These are phyloP conservation scores for Hypholoma fasciculare DNA, from an alignment of 768 basidiomycete species.

Conservation along the genomic window DNA sequence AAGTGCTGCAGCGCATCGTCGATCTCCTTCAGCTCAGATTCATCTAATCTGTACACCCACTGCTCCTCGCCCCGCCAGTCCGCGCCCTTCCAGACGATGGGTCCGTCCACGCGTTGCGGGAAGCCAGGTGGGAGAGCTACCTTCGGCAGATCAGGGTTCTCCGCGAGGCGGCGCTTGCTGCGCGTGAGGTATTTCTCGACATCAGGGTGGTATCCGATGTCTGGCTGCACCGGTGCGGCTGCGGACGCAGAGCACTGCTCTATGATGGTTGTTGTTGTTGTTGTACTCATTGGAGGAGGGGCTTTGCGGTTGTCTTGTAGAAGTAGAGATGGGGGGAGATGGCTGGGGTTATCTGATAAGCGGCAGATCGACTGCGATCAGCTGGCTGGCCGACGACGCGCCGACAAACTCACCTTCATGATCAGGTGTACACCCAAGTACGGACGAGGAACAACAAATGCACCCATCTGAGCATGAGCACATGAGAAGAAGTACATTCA, in stretches of 20 bases:
- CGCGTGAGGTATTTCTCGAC: conserved; percentile 37
- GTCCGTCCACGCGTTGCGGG: conserved; percentile 33
- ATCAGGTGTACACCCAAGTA: no score
- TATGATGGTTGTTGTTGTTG: background rate
- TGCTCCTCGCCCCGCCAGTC: conserved; percentile 42
- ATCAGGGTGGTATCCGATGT: conserved; percentile 45
- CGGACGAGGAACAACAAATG: no score
- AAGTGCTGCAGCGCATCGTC: conserved; percentile 38
- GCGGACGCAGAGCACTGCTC: background rate
- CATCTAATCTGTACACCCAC: conserved; percentile 41
- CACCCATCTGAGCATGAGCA: no score
- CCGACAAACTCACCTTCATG: no score
- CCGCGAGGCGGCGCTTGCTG: conserved; percentile 35
- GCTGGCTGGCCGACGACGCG: no score
- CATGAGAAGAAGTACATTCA: no score
- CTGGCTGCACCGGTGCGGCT: conserved; percentile 21
- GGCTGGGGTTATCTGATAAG: background rate
- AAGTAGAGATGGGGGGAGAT: background rate
- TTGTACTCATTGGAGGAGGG: background rate
- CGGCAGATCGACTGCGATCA: background rate
- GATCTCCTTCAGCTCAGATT: conserved; percentile 37
- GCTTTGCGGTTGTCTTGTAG: no score
- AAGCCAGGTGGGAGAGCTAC: conserved; percentile 36
- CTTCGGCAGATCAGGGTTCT: conserved; percentile 34
- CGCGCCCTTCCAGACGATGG: conserved; percentile 46